These are phyloP conservation scores for Sarocladium kiliense DNA, from an alignment of 2,329 filamentous ascomycete species.

Conservation along the genomic window DNA sequence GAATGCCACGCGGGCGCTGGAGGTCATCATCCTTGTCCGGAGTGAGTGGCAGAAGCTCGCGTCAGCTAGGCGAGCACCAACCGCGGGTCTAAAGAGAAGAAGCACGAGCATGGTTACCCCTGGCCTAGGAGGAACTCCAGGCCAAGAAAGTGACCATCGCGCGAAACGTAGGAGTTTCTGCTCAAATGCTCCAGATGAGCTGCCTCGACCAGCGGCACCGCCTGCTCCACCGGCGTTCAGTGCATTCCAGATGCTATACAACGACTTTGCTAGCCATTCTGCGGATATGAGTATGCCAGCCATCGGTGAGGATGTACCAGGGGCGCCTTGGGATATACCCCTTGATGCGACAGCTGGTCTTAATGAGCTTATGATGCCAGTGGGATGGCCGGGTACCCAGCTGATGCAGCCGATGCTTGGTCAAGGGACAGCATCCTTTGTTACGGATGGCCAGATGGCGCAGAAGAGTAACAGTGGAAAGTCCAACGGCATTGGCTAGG, in stretches of 20 bases:
- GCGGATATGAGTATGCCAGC: not conserved
- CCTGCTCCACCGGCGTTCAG: not conserved
- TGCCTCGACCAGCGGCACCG: not conserved
- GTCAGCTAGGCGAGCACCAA: not conserved
- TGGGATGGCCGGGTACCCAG: not conserved
- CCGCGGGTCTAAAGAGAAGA: not conserved
- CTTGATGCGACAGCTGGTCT: not conserved
- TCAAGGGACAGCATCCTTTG: not conserved
- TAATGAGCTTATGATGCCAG: not conserved
- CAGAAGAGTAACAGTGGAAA: not conserved
- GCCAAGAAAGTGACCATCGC: not conserved
- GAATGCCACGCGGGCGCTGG: conserved; percentile 14
- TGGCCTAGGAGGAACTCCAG: not conserved
- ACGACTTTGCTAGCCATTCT: not conserved
- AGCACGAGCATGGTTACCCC: not conserved
- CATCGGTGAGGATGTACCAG: not conserved
- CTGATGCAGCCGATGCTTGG: not conserved
- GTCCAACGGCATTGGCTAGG: no score
- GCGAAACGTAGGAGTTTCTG: not conserved
- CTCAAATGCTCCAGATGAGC: not conserved
- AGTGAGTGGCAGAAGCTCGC: conserved; percentile 13
- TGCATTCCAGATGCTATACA: not conserved
- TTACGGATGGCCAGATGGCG: not conserved
- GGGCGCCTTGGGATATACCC: not conserved
- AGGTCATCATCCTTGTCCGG: conserved; percentile 15